Evolutionary conservation across 768 basidiomycete genomes (phyloP), one percentile per base, ranked within the genome.

Genomic region (Leccinum disarticulatum): DNA sequence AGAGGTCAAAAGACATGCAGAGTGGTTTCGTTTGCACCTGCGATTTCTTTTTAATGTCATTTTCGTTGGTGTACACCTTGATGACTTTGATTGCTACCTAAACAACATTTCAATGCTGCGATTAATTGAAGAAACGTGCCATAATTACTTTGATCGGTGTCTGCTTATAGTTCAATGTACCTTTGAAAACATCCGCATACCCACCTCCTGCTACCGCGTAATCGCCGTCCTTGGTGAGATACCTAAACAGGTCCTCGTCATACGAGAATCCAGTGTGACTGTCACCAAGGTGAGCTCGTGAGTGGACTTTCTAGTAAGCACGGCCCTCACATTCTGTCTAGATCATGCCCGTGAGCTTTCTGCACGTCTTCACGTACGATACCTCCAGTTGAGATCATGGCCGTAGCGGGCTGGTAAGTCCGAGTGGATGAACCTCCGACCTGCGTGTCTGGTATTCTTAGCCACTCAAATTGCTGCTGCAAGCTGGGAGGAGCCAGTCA

Each of bases 11-110:
- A 17, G 14, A 35, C 10, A 52, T 46, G 31, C 3, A 19, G 17
- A 41, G 8, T 14, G n/a, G 11, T 47, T 27, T 27, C 11, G 9
- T 15, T 41, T 10, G n/a, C 5, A 62, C 57, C 13, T 52, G 55
- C 17, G 3, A 48, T 49, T 49, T 49, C 53, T 59, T 55, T 28
- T 8, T 0, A 14, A 33, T 31, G 25, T 49, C 15, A 14, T 56
- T 46, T 9, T 47, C 61, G 35, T 10, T 5, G 7, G 35, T 41
- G 50, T 48, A 60, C 46, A 53, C 36, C 28, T 49, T 62, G n/a
- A 60, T 62, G 9, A 30, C 55, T 25, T 57, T 57, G 14, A 57
- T 43, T 9, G 50, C 49, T n/a, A 56, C 48, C 61, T 60, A 33
- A 22, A 22, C 17, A 9, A 3, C 6, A 28, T 38, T 38, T 57